Evolutionary conservation across 441 rosid genomes (phyloP).

Genomic region (Erysimum cheiri): DNA sequence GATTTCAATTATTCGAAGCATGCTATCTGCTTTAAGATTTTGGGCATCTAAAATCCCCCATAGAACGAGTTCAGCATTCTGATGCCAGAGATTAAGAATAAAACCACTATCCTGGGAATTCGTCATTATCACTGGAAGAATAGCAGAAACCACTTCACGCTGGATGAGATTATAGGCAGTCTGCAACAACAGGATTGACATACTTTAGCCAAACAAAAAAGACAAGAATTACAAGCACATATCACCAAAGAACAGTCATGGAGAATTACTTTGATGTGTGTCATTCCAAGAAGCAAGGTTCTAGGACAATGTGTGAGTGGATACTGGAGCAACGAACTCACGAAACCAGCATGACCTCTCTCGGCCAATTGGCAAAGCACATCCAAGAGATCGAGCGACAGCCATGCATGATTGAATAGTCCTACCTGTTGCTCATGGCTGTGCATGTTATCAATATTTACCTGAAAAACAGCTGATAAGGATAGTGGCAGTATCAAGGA

Average conservation of each 20-base stretch:
- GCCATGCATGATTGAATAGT: conserved; percentile 85
- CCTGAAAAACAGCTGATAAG: conserved; percentile 55
- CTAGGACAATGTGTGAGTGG: conserved; percentile 93
- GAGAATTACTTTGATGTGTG: conserved; percentile 72
- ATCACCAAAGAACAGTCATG: conserved; percentile 10
- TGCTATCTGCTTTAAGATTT: conserved; percentile 61
- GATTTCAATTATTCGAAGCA: conserved; percentile 70
- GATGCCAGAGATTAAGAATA: conserved; percentile 80
- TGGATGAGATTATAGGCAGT: conserved; percentile 87
- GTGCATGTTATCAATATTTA: conserved; percentile 66
- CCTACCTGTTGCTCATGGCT: conserved; percentile 78
- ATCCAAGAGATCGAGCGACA: conserved; percentile 88
- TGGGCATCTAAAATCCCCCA: conserved; percentile 74
- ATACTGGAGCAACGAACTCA: conserved; percentile 73
- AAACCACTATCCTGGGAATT: conserved; percentile 58
- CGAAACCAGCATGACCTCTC: conserved; percentile 74
- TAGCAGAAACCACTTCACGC: conserved; percentile 67
- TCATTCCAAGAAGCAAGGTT: conserved; percentile 86
- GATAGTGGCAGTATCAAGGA: conserved; percentile 29
- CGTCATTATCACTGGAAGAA: conserved; percentile 72
- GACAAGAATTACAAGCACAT: conserved; percentile 17
- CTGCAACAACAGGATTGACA: conserved; percentile 55
- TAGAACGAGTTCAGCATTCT: conserved; percentile 72
- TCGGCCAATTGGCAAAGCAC: conserved; percentile 93
- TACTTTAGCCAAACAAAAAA: conserved; percentile 30